phyloP scores from a whole-genome alignment of 345 rosid genomes.

The Citrus cavaleriei region DNA sequence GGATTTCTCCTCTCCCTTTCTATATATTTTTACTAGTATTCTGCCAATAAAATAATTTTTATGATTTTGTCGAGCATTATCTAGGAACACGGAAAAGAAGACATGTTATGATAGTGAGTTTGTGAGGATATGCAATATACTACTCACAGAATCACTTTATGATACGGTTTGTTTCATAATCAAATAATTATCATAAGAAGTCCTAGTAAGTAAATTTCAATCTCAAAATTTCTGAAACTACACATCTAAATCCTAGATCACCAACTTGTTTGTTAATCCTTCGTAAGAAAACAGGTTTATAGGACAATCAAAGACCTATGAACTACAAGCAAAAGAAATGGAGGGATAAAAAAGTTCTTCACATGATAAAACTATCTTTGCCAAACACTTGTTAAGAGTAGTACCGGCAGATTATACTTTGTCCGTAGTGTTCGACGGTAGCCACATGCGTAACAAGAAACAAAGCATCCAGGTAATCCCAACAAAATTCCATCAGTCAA shows the following conservation, averaged over 20 bases:
- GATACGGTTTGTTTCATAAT: neutral
- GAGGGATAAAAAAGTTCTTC: neutral
- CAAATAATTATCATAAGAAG: neutral
- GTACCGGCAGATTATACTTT: slow-evolving; percentile 72
- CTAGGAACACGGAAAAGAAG: neutral
- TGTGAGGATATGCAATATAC: neutral
- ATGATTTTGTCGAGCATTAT: neutral
- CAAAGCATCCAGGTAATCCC: slow-evolving; percentile 87
- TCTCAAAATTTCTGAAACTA: neutral
- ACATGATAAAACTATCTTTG: neutral
- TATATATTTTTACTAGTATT: neutral
- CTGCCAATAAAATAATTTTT: neutral
- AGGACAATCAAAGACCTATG: neutral
- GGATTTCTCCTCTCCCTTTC: neutral
- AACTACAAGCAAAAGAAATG: neutral
- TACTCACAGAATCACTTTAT: neutral
- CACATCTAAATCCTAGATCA: neutral
- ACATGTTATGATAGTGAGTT: neutral
- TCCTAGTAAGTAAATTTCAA: neutral
- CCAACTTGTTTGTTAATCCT: neutral
- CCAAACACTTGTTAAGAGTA: neutral
- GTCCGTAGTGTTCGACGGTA: slow-evolving; percentile 67
- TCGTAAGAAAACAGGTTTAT: neutral
- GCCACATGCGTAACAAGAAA: slow-evolving; percentile 80
- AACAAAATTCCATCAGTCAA: slow-evolving; percentile 64